Base-by-base conservation (phyloP, 2,329 filamentous ascomycete genomes). In the Apiospora saccharicola region DNA sequence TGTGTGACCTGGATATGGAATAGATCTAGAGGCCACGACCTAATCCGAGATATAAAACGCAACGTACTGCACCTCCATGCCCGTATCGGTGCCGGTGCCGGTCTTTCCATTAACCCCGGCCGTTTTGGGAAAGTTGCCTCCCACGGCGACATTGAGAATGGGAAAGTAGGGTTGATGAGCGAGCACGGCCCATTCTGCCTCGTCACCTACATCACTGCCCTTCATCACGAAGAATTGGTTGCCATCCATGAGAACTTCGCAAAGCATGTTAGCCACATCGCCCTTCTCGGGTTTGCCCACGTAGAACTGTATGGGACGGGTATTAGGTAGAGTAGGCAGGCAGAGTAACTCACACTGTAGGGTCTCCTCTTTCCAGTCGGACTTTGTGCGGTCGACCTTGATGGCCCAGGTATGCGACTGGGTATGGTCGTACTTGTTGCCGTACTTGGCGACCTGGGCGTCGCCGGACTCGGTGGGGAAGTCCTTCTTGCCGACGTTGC, bases 71-170 rank as follows among this genome's bases (percentile, higher is more conserved):
- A 79, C 79, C 71, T 80, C 79, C 78, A 81, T 80, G 79, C 80
- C 80, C 43, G 76, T 76, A 30, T 78, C 79, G 64, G 78, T 79
- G 70, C 79, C 79, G 67, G 77, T 77, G 34, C 75, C 67, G 43
- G 80, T 81, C 75, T 79, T 76, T 53, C 44, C 73, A 71, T 78
- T 80, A 41, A 79, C 79, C 3, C 73, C 30, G 61, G 2, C 8
- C 8, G 7, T 41, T 78, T 79, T n/a, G 79, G 78, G n/a, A 43
- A 87, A 86, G 75, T 84, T 80, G 37, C 88, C 88, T 13, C 88
- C 88, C 43, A 90, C 85, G 67, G 88, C 88, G 6, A 90, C 81
- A 73, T 90, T 90, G 70, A 90, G 78, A 71, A 90, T 85, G 69
- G 90, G 77, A 75, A 84, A 80, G n/a, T 88, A 76, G 2, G 87